Conservation (phyloP, 129 eudicot genomes). For the Pseudognaphalium luteoalbum region DNA sequence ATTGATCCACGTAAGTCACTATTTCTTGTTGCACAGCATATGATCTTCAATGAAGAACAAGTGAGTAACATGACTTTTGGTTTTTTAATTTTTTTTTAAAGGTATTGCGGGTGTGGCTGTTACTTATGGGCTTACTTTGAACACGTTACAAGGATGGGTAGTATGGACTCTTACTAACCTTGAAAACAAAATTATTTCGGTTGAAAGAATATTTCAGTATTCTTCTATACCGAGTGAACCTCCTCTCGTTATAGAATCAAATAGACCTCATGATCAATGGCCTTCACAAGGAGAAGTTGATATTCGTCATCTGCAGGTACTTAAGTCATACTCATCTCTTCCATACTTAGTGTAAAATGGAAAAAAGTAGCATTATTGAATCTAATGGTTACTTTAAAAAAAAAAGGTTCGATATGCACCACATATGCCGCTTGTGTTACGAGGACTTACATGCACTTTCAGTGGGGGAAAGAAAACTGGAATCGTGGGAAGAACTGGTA, state of each 20-base stretch:
- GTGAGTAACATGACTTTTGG: neutral
- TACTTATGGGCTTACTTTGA: constrained; percentile 49
- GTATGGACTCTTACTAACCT: constrained; percentile 36
- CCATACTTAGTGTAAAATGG: neutral
- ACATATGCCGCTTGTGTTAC: constrained; percentile 77
- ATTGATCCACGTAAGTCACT: constrained; percentile 38
- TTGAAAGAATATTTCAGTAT: constrained; percentile 45
- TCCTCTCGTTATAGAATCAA: constrained; percentile 34
- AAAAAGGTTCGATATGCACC: constrained; percentile 93
- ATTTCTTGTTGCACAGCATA: no score
- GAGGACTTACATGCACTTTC: constrained; percentile 79
- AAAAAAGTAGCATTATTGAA: neutral
- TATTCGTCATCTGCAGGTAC: constrained; percentile 40
- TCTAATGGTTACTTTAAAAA: constrained; percentile 3
- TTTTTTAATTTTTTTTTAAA: neutral
- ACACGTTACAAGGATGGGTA: constrained; percentile 29
- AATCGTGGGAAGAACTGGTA: constrained; percentile 90
- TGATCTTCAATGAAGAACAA: neutral
- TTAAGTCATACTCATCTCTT: neutral
- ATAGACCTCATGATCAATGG: constrained; percentile 33
- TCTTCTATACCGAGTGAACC: constrained; percentile 35
- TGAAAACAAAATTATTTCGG: constrained; percentile 47
- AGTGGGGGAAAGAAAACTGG: constrained; percentile 75
- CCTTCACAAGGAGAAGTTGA: constrained; percentile 36
- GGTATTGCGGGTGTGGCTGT: constrained; percentile 41